Conservation (phyloP, 805 yeast genomes). For the Ogataea paraovalis region DNA sequence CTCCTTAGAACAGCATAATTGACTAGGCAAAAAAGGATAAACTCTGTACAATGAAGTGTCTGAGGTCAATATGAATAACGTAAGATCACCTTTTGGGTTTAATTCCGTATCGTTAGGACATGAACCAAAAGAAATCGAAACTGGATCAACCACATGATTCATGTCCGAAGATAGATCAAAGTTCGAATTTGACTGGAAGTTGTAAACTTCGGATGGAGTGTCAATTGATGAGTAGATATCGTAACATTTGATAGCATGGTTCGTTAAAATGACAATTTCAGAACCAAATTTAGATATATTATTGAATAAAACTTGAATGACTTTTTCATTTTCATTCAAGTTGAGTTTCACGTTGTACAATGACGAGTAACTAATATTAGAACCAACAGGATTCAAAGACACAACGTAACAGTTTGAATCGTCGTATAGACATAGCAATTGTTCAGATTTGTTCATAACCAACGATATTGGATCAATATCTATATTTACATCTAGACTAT, state of each 20-base stretch:
- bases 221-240: constrained; percentile 31
- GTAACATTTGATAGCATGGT: constrained; percentile 31
- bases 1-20: constrained; percentile 34
- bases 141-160: constrained; percentile 28
- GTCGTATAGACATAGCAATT: constrained; percentile 26
- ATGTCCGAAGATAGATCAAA: constrained; percentile 16
- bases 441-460: constrained; percentile 23
- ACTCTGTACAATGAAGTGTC: constrained; percentile 60
- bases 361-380: constrained; percentile 11
- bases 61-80: constrained; percentile 47
- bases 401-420: constrained; percentile 13
- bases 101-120: constrained; percentile 8
- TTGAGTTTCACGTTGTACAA: constrained; percentile 7
- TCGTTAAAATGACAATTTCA: constrained; percentile 40
- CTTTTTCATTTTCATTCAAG: constrained; percentile 18
- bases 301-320: constrained; percentile 43
- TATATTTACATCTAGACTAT: constrained; percentile 10
- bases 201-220: constrained; percentile 4
- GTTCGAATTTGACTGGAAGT: background rate
- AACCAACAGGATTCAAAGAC: constrained; percentile 19
- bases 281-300: constrained; percentile 40
- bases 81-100: constrained; percentile 40
- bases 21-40: constrained; percentile 60
- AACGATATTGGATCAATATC: constrained; percentile 25
- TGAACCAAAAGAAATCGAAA: constrained; percentile 46